phyloP scores from a whole-genome alignment of 2,329 filamentous ascomycete species.

The Botryotinia globosa region DNA sequence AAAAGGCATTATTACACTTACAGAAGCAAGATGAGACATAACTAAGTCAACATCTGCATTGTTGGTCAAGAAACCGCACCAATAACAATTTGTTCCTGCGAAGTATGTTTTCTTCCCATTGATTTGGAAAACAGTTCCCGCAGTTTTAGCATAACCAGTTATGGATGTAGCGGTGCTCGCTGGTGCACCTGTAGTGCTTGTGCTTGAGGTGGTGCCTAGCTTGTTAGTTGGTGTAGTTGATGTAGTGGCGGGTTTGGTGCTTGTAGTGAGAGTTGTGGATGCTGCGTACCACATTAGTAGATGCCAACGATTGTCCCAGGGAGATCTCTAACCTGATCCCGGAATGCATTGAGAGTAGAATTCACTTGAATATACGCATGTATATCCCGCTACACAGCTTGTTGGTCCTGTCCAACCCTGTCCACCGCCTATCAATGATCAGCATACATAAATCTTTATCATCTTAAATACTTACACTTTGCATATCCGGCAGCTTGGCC shows the following conservation, averaged over 20 bases:
- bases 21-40: slow-evolving; percentile 46
- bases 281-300: background rate
- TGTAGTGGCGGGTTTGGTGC: background rate
- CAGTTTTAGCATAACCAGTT: slow-evolving; percentile 29
- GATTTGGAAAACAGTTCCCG: slow-evolving; percentile 42
- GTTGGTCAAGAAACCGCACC: slow-evolving; percentile 52
- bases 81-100: slow-evolving; percentile 55
- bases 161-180: slow-evolving; percentile 22
- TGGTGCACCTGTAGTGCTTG: slow-evolving; percentile 17
- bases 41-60: slow-evolving; percentile 54
- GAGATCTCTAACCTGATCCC: background rate
- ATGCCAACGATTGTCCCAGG: background rate
- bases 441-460: background rate
- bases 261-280: slow-evolving; percentile 10
- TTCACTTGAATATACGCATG: background rate
- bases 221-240: slow-evolving; percentile 13
- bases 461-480: slow-evolving; percentile 5
- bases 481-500: slow-evolving; percentile 4
- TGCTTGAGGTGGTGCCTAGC: slow-evolving; percentile 15
- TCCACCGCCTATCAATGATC: slow-evolving; percentile 12
- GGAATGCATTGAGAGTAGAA: slow-evolving; percentile 19
- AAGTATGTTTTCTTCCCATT: slow-evolving; percentile 49
- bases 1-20: slow-evolving; percentile 15
- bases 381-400: slow-evolving; percentile 5
- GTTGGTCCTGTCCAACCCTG: slow-evolving; percentile 6